phyloP scores from a whole-genome alignment of 2,329 filamentous ascomycete species.

The Alternaria solani region DNA sequence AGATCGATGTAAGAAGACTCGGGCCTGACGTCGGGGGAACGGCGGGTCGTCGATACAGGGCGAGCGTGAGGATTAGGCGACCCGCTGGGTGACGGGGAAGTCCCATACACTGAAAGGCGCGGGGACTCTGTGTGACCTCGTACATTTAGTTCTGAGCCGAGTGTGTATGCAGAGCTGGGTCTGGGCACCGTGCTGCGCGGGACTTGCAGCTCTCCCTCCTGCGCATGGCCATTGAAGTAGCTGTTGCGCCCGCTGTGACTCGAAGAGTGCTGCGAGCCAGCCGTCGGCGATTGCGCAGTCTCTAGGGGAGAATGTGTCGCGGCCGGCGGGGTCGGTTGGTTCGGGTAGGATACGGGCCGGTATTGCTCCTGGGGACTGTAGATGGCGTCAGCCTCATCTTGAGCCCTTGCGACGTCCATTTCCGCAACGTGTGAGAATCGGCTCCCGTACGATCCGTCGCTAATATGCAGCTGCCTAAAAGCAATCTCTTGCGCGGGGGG shows the following conservation, averaged over 20 bases:
- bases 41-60: slow-evolving; percentile 60
- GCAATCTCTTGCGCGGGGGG: slow-evolving; percentile 46
- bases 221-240: slow-evolving; percentile 41
- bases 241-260: slow-evolving; percentile 39
- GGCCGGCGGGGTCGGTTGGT: slow-evolving; percentile 36
- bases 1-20: slow-evolving; percentile 70
- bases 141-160: slow-evolving; percentile 71
- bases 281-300: slow-evolving; percentile 31
- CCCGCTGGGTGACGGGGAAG: slow-evolving; percentile 48
- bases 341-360: slow-evolving; percentile 27
- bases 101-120: slow-evolving; percentile 56
- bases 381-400: slow-evolving; percentile 33
- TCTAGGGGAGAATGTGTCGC: slow-evolving; percentile 37
- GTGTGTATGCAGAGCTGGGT: slow-evolving; percentile 79
- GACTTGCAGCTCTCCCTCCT: slow-evolving; percentile 46
- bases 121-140: slow-evolving; percentile 68
- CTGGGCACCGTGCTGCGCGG: slow-evolving; percentile 69
- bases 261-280: slow-evolving; percentile 44
- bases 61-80: slow-evolving; percentile 56
- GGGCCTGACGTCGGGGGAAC: slow-evolving; percentile 66
- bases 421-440: slow-evolving; percentile 46
- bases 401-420: slow-evolving; percentile 38
- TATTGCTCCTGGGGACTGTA: slow-evolving; percentile 34
- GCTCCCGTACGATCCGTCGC: slow-evolving; percentile 39
- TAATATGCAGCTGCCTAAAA: slow-evolving; percentile 46